phyloP scores from a whole-genome alignment of 202 grass and related monocot species.

The Dendrocalamus latiflorus region DNA sequence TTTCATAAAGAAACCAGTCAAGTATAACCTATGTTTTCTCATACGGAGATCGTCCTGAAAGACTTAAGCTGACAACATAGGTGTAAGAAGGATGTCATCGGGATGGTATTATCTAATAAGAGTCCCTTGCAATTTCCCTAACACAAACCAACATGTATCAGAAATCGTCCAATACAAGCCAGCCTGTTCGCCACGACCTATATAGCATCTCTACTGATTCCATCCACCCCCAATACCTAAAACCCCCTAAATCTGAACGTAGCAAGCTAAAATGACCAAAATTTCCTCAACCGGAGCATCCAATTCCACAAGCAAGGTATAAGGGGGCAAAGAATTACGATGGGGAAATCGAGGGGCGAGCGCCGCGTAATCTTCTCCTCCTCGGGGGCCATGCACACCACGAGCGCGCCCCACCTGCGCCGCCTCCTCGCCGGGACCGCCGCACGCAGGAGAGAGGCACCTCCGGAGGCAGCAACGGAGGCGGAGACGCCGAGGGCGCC shows the following conservation, averaged over 20 bases:
- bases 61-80: not conserved
- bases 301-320: not conserved
- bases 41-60: too few species aligned
- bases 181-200: not conserved
- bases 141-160: not conserved
- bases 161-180: not conserved
- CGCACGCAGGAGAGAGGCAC: too few species aligned
- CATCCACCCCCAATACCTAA: not conserved
- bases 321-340: constrained; percentile 28
- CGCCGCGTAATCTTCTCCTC: constrained; percentile 59
- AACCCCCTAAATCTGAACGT: not conserved
- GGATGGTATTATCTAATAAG: not conserved
- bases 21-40: not conserved
- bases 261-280: not conserved
- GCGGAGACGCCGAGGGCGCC: too few species aligned
- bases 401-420: too few species aligned
- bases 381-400: too few species aligned
- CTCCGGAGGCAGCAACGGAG: too few species aligned
- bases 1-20: not conserved
- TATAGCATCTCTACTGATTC: not conserved
- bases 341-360: constrained; percentile 65
- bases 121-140: not conserved
- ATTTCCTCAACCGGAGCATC: not conserved
- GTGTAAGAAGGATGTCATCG: not conserved
- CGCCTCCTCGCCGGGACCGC: too few species aligned